Percentiles rank a stretch among this genome's conserved stretches.
These are phyloP conservation scores for Pythium insidiosum DNA, from an alignment of 352 stramenopile species.

Conservation along the genomic window DNA sequence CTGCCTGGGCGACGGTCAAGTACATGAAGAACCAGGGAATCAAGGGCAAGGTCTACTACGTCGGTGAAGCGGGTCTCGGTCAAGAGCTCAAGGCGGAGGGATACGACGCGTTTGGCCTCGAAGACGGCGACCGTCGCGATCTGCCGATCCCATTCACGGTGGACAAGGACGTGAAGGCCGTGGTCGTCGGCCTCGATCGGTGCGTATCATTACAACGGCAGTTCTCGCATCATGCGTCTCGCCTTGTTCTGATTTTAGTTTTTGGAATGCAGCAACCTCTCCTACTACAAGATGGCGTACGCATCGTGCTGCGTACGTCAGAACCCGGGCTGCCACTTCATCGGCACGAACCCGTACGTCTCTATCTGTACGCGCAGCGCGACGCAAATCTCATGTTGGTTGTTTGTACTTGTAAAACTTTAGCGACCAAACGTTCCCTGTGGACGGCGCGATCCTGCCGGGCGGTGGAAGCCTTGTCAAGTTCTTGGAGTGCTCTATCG, in stretches of 20 bases:
- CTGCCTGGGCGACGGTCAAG: conserved; percentile 71
- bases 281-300: conserved; percentile 85
- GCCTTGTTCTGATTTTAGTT: not conserved
- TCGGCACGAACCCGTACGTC: conserved; percentile 74
- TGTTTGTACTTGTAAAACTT: too few relatives aligned
- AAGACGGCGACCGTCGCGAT: conserved; percentile 59
- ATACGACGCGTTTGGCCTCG: conserved; percentile 60
- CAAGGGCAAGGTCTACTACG: conserved; percentile 74
- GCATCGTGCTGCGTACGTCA: conserved; percentile 59
- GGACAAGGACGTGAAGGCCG: conserved; percentile 59
- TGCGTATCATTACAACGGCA: conserved; percentile 4
- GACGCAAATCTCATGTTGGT: too few relatives aligned
- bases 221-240: not conserved
- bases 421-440: conserved; percentile 71
- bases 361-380: not conserved
- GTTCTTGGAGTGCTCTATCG: conserved; percentile 56
- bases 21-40: conserved; percentile 78
- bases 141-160: conserved; percentile 60
- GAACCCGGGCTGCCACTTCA: conserved; percentile 72
- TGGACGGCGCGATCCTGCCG: conserved; percentile 63
- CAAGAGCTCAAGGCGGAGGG: conserved; percentile 58
- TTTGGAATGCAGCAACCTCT: conserved; percentile 35
- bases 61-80: conserved; percentile 66
- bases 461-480: conserved; percentile 61
- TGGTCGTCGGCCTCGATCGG: conserved; percentile 78